A percentile compares a stretch with the other conserved stretches of the same genome.
Conservation (phyloP, 495 filamentous ascomycete genomes). For the Terfezia boudieri region DNA sequence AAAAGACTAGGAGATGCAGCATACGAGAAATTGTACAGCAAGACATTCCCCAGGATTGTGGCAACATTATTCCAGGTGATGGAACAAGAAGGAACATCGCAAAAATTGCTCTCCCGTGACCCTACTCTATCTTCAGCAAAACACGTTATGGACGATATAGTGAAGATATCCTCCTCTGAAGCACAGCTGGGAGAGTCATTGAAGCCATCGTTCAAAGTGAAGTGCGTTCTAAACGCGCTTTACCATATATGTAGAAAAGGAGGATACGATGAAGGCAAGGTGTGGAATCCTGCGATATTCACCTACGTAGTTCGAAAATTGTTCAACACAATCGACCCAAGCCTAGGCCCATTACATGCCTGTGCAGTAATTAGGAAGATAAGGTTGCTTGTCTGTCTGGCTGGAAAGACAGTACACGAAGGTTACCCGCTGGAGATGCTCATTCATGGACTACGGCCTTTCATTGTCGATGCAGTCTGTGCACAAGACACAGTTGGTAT, state of each 20-base stretch:
- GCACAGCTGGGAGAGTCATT: slow-evolving; percentile 45
- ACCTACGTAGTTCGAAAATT: slow-evolving; percentile 56
- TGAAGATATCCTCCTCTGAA: slow-evolving; percentile 35
- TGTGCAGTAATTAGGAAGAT: slow-evolving; percentile 74
- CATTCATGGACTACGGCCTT: slow-evolving; percentile 55
- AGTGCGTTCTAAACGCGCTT: slow-evolving; percentile 49
- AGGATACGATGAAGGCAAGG: slow-evolving; percentile 32
- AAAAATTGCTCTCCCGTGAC: slow-evolving; percentile 47
- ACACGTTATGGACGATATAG: slow-evolving; percentile 43
- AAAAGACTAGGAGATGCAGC: slow-evolving; percentile 41
- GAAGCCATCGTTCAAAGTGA: slow-evolving; percentile 66
- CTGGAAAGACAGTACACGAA: slow-evolving; percentile 42
- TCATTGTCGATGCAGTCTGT: slow-evolving; percentile 59
- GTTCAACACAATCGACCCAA: slow-evolving; percentile 61
- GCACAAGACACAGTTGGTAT: slow-evolving; percentile 83
- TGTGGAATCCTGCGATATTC: slow-evolving; percentile 60
- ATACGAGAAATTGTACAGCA: slow-evolving; percentile 36
- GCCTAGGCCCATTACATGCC: slow-evolving; percentile 64
- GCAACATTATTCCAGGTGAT: slow-evolving; percentile 44
- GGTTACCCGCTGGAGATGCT: slow-evolving; percentile 88
- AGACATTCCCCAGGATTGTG: slow-evolving; percentile 54
- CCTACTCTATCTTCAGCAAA: slow-evolving; percentile 33
- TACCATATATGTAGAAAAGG: slow-evolving; percentile 51
- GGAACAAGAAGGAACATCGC: slow-evolving; percentile 49
- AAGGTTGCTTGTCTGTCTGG: slow-evolving; percentile 54